Evolutionary conservation across 768 basidiomycete species (phyloP).

Genomic region (Crassisporium funariophilum): DNA sequence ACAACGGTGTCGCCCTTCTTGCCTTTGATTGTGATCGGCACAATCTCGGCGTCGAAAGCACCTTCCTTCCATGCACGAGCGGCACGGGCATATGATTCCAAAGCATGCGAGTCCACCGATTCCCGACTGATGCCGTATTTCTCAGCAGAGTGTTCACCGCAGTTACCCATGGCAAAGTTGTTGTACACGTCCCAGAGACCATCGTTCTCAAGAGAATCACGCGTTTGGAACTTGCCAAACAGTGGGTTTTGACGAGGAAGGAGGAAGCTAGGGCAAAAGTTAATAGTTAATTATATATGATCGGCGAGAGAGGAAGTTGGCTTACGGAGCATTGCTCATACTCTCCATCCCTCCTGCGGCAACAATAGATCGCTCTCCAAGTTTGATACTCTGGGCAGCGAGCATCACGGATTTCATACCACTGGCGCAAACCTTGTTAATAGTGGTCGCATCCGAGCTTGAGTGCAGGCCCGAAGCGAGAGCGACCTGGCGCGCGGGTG

Average conservation of each 20-base stretch:
- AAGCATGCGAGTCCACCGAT: conserved; percentile 86
- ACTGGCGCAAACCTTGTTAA: conserved; percentile 99
- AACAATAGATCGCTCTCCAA: conserved; percentile 84
- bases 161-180: conserved; percentile 98
- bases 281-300: neutral
- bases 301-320: conserved; percentile 21
- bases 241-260: conserved; percentile 76
- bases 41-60: conserved; percentile 84
- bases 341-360: conserved; percentile 99
- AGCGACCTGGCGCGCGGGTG: conserved; percentile 97
- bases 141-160: conserved; percentile 83
- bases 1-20: conserved; percentile 93
- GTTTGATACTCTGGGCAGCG: conserved; percentile 86
- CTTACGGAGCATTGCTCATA: conserved; percentile 99
- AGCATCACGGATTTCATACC: conserved; percentile 96
- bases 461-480: conserved; percentile 82
- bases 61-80: conserved; percentile 89
- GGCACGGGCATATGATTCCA: conserved; percentile 94
- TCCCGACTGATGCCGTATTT: conserved; percentile 86
- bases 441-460: conserved; percentile 93
- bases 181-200: conserved; percentile 98
- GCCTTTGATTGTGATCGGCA: conserved; percentile 86
- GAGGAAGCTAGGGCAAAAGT: conserved; percentile 59
- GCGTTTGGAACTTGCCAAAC: conserved; percentile 88
- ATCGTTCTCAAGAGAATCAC: conserved; percentile 87